phyloP scores from a whole-genome alignment of 495 filamentous ascomycete genomes.

The Clavariopsis aquatica region DNA sequence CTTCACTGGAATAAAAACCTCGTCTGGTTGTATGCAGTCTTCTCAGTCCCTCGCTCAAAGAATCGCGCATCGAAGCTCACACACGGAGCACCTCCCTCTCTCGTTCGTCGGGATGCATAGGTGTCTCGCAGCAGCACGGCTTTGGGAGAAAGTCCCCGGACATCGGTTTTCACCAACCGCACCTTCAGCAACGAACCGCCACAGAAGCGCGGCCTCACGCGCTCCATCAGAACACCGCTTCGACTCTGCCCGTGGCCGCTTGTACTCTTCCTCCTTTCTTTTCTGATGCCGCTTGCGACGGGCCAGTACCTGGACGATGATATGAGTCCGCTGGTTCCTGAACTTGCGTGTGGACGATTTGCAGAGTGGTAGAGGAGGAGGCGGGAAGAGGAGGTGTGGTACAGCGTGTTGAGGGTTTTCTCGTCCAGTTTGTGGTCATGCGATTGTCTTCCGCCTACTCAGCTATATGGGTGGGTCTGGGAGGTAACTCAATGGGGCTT shows the following conservation, averaged over 20 bases:
- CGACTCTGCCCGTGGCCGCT: conserved; percentile 41
- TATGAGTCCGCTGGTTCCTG: conserved; percentile 73
- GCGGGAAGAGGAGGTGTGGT: conserved; percentile 42
- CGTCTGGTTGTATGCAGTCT: conserved; percentile 31
- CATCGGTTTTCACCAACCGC: conserved; percentile 59
- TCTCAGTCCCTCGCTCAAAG: conserved; percentile 88
- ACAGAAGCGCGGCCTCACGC: conserved; percentile 88
- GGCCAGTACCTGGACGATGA: conserved; percentile 70
- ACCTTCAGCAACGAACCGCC: conserved; percentile 94
- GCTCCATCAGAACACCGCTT: conserved; percentile 23
- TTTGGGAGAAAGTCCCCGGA: conserved; percentile 99
- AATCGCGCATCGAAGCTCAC: conserved; percentile 99
- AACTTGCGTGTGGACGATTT: conserved; percentile 35
- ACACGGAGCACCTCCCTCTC: conserved; percentile 66
- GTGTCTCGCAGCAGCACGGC: conserved; percentile 48
- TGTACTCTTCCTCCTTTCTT: conserved; percentile 46
- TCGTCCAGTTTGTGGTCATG: conserved; percentile 97
- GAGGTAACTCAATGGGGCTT: conserved; percentile 99
- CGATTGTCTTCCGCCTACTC: conserved; percentile 70
- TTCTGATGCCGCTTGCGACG: conserved; percentile 32
- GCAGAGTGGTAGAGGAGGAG: conserved; percentile 45
- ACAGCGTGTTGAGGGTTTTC: conserved; percentile 52
- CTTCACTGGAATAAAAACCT: conserved; percentile 23
- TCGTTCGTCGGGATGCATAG: conserved; percentile 44
- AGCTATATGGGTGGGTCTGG: conserved; percentile 22